Conservation (phyloP, 116 monocot genomes). For the Cymodocea nodosa region DNA sequence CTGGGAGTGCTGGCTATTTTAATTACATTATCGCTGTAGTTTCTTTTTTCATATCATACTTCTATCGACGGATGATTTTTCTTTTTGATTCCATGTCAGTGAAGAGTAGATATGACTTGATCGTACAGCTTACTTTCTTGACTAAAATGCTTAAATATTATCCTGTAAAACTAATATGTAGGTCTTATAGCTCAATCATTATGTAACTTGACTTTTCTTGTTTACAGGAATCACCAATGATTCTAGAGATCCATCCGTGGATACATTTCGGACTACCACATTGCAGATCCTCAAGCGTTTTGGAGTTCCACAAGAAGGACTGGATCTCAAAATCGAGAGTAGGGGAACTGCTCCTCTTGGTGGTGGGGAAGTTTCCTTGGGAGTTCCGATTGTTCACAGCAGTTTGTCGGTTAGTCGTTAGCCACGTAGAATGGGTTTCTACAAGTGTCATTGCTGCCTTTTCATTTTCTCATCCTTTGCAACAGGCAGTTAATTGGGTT, state of each 20-base stretch:
- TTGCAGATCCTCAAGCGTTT: conserved; percentile 77
- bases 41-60: too few relatives aligned
- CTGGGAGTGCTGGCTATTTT: too few relatives aligned
- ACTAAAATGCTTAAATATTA: too few relatives aligned
- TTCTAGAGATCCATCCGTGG: conserved; percentile 71
- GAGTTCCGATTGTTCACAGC: conserved; percentile 52
- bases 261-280: conserved; percentile 60
- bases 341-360: conserved; percentile 81
- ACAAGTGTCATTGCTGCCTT: background rate
- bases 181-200: too few relatives aligned
- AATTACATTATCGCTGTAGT: too few relatives aligned
- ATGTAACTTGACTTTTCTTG: too few relatives aligned
- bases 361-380: conserved; percentile 70
- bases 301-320: conserved; percentile 76
- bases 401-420: conserved; percentile 49
- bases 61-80: too few relatives aligned
- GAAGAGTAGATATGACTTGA: too few relatives aligned
- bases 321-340: conserved; percentile 69
- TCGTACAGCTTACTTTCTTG: too few relatives aligned
- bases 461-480: background rate
- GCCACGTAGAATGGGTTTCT: background rate
- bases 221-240: conserved; percentile 87
- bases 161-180: too few relatives aligned
- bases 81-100: too few relatives aligned
- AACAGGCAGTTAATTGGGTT: conserved; percentile 67